Evolutionary conservation across 2,329 filamentous ascomycete genomes (phyloP).

Genomic region (Trichophyton benhamiae): DNA sequence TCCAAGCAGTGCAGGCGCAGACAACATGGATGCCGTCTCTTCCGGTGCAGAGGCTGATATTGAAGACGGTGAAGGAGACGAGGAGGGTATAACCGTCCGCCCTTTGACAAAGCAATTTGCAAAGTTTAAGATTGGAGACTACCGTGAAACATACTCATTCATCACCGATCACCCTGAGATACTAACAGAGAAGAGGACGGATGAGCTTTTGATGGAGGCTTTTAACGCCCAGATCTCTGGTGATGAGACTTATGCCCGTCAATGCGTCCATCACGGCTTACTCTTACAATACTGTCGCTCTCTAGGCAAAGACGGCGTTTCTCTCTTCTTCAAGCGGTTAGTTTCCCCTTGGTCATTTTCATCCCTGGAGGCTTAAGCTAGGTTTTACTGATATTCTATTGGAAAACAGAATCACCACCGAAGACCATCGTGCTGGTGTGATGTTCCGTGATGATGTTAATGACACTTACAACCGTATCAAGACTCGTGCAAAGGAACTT

Average conservation of each 20-base stretch:
- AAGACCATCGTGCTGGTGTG: constrained; percentile 76
- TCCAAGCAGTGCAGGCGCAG: constrained; percentile 37
- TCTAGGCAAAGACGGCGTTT: constrained; percentile 75
- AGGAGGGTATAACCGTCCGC: constrained; percentile 63
- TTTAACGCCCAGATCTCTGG: constrained; percentile 76
- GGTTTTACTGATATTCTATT: background rate
- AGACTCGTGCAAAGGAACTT: constrained; percentile 62
- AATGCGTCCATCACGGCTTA: constrained; percentile 86
- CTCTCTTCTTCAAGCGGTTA: constrained; percentile 82
- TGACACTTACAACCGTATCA: constrained; percentile 73
- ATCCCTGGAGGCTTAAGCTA: background rate
- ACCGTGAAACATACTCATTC: constrained; percentile 60
- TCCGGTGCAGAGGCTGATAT: constrained; percentile 50
- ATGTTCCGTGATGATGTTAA: constrained; percentile 90
- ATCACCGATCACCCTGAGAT: constrained; percentile 68
- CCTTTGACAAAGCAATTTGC: constrained; percentile 70
- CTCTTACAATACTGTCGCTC: constrained; percentile 90
- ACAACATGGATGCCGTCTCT: constrained; percentile 31
- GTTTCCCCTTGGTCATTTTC: constrained; percentile 8
- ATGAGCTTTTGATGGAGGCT: constrained; percentile 78
- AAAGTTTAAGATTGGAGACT: constrained; percentile 63
- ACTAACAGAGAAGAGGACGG: constrained; percentile 72
- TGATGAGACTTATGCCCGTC: constrained; percentile 62
- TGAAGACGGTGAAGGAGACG: constrained; percentile 45
- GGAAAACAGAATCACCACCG: constrained; percentile 56